Conservation (phyloP, 495 filamentous ascomycete genomes). For the Neurospora tetraspora region DNA sequence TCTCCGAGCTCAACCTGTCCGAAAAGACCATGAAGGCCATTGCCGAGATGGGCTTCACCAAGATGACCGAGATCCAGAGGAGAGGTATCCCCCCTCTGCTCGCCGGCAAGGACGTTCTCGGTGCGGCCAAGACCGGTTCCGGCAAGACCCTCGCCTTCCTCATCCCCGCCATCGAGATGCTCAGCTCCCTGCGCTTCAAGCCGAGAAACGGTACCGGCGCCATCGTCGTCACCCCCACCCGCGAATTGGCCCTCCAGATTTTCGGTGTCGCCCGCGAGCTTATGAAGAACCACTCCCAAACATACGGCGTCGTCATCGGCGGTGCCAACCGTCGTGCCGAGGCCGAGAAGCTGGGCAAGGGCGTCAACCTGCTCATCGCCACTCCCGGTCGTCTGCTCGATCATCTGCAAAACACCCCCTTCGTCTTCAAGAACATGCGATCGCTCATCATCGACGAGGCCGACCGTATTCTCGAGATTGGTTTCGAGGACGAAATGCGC, state of each 20-base stretch:
- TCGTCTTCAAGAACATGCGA: conserved; percentile 81
- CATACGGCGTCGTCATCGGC: conserved; percentile 87
- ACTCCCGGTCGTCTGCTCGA: conserved; percentile 90
- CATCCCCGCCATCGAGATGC: conserved; percentile 92
- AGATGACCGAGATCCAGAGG: conserved; percentile 93
- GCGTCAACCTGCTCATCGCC: conserved; percentile 87
- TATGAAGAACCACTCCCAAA: conserved; percentile 71
- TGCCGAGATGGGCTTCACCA: conserved; percentile 81
- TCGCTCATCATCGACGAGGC: conserved; percentile 85
- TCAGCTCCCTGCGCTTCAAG: conserved; percentile 82
- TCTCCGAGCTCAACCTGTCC: conserved; percentile 76
- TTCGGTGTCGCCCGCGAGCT: conserved; percentile 92
- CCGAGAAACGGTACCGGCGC: conserved; percentile 66
- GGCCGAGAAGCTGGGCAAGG: conserved; percentile 87
- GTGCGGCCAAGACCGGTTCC: conserved; percentile 92
- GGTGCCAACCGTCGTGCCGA: conserved; percentile 87
- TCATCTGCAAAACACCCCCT: conserved; percentile 88
- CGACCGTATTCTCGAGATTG: conserved; percentile 89
- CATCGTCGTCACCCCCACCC: conserved; percentile 76
- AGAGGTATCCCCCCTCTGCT: conserved; percentile 79
- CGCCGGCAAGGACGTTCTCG: conserved; percentile 86
- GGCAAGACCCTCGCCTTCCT: conserved; percentile 95
- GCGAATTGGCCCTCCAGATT: conserved; percentile 91
- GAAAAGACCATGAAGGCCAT: conserved; percentile 83
- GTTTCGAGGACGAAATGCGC: conserved; percentile 97